Evolutionary conservation across 2,329 filamentous ascomycete genomes (phyloP).

Genomic region (Geosmithia flava): DNA sequence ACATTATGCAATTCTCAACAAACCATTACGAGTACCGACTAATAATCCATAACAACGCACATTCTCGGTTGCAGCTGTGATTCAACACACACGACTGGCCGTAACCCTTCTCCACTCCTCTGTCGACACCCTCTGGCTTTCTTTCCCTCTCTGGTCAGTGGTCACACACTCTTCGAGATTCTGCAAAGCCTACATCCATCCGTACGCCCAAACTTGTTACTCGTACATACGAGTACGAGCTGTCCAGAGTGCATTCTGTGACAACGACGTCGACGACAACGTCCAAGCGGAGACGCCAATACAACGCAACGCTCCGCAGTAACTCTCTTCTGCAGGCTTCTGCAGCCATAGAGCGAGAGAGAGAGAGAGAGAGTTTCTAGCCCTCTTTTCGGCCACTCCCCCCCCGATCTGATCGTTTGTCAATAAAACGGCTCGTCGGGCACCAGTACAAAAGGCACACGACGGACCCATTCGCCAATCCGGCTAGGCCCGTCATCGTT

Average conservation of each 20-base stretch:
- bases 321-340: background rate
- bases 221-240: background rate
- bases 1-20: background rate
- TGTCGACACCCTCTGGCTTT: background rate
- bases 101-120: background rate
- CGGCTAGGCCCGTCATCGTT: background rate
- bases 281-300: background rate
- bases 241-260: background rate
- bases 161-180: background rate
- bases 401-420: background rate
- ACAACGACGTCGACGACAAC: background rate
- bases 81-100: constrained; percentile 2
- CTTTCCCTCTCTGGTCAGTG: background rate
- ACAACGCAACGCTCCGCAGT: background rate
- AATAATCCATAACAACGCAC: background rate
- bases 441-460: background rate
- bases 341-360: too few relatives aligned
- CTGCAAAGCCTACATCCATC: too few relatives aligned
- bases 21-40: background rate
- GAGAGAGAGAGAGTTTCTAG: too few relatives aligned
- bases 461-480: background rate
- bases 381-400: background rate
- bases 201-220: too few relatives aligned
- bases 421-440: background rate
- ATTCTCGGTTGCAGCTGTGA: background rate